phyloP scores from a whole-genome alignment of 352 stramenopile genomes.

The Blastocystis sp. region DNA sequence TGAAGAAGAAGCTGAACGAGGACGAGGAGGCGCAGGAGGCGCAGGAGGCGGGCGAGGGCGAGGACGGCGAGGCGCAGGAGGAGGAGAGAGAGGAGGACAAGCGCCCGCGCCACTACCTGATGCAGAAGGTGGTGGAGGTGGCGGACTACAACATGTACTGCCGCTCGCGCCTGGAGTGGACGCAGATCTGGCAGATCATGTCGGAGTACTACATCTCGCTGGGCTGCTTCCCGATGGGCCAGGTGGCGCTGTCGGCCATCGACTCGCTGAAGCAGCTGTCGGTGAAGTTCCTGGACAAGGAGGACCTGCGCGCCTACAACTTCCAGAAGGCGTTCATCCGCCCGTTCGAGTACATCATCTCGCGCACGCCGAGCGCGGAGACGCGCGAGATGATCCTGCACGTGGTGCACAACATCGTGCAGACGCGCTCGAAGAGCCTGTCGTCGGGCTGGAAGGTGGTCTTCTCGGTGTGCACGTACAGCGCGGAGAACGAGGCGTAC shows the following conservation, averaged over 20 bases:
- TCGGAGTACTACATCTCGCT: constrained; percentile 93
- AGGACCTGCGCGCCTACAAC: constrained; percentile 95
- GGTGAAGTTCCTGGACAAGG: constrained; percentile 97
- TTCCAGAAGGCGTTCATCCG: constrained; percentile 96
- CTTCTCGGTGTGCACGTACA: constrained; percentile 84
- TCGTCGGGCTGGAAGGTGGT: constrained; percentile 88
- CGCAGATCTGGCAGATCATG: constrained; percentile 93
- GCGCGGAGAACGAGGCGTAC: constrained; percentile 74
- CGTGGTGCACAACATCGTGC: constrained; percentile 85
- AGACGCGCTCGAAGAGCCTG: constrained; percentile 82
- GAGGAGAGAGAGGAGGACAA: constrained; percentile 71
- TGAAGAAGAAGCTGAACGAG: constrained; percentile 73
- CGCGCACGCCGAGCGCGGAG: constrained; percentile 77
- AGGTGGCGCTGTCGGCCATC: constrained; percentile 96
- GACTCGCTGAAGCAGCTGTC: constrained; percentile 98
- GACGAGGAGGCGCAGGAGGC: not conserved
- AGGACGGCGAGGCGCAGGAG: not conserved
- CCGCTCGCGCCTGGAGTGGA: constrained; percentile 90
- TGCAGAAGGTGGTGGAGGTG: constrained; percentile 98
- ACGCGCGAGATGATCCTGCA: constrained; percentile 85
- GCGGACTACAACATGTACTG: constrained; percentile 98
- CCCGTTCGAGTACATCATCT: constrained; percentile 90
- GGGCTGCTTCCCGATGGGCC: constrained; percentile 89
- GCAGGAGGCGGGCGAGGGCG: constrained; percentile 67
- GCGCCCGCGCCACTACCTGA: constrained; percentile 90